Evolutionary conservation across 2,329 filamentous ascomycete genomes (phyloP), one percentile per base, ranked within the genome.

Genomic region (Phyllosticta citriasiana): DNA sequence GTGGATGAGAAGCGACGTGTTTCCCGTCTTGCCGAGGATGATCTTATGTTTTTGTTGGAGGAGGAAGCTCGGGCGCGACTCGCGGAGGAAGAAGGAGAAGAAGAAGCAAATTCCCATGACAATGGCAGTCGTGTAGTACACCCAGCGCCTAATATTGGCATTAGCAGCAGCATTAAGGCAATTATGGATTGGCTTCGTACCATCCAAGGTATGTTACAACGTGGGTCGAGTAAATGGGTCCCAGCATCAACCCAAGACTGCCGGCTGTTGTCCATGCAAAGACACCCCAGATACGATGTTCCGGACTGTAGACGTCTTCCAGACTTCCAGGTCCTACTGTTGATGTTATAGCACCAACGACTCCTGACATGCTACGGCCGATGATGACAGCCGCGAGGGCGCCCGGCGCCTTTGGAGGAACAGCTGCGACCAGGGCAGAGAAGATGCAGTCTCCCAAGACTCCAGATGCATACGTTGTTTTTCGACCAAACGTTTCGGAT

Each of bases 401-500:
- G 2, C 58, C 53, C 10, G 26, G 47, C 14, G 47, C 3, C n/a
- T 25, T 22, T 10, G 53, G 27, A 5, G 60, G 50, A 16, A 62
- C 55, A 12, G 55, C 60, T 4, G 60, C 60, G 6, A 35, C 27
- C 16, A 61, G 5, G 50, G 50, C 55, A 57, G 70, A 74, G 57
- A 69, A 70, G 30, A 71, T 60, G 16, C 67, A 66, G 57, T 69
- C 73, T 16, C 71, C 51, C 1, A 63, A 65, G 3, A 69, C 67
- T 55, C 72, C 71, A 24, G 67, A 57, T 25, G 74, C 63, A 51
- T 75, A 75, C 22, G 74, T 65, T 22, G 67, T 69, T 55, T 73
- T 74, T 22, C 73, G 73, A 3, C 73, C 73, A 61, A 75, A 75
- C 2, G 69, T 67, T 63, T 76, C 73, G 0, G 73, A 73, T 63